Evolutionary conservation across 176 grass and related monocot species (phyloP).

Genomic region (Oryza longistaminata): DNA sequence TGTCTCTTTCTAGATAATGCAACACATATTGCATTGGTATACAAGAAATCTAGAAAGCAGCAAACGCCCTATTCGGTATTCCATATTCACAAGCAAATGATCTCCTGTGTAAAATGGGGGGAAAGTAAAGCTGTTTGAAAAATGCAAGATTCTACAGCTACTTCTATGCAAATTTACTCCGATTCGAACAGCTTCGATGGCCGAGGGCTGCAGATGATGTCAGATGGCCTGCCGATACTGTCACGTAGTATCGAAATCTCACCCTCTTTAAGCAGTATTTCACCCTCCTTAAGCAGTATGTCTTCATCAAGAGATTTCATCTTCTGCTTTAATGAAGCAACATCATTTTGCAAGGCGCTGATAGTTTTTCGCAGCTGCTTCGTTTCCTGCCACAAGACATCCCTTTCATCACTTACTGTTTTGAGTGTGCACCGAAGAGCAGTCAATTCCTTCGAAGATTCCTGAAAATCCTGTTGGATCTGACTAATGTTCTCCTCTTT

Average conservation of each 20-base stretch:
- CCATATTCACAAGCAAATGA: neutral
- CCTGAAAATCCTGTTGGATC: constrained; percentile 50
- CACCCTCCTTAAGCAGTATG: constrained; percentile 63
- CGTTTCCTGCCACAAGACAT: constrained; percentile 57
- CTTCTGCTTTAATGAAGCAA: constrained; percentile 50
- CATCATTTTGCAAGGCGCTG: constrained; percentile 46
- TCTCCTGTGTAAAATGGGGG: neutral
- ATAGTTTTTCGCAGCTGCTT: constrained; percentile 46
- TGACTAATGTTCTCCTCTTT: constrained; percentile 57
- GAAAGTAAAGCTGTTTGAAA: neutral
- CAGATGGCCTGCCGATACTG: constrained; percentile 45
- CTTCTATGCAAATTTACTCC: constrained; percentile 45
- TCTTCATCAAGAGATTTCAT: constrained; percentile 59
- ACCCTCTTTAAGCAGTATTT: constrained; percentile 61
- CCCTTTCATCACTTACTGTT: constrained; percentile 56
- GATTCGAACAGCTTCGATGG: constrained; percentile 39
- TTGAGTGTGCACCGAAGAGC: constrained; percentile 52
- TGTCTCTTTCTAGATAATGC: neutral
- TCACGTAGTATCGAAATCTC: constrained; percentile 69
- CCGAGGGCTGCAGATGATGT: constrained; percentile 42
- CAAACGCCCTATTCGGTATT: neutral
- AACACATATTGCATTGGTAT: neutral
- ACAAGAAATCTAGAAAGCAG: neutral
- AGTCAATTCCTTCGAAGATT: constrained; percentile 50
- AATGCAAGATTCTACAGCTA: constrained; percentile 2